Base-by-base conservation (phyloP, 1,284 basidiomycete genomes). In the Ceratobasidium sp. region DNA sequence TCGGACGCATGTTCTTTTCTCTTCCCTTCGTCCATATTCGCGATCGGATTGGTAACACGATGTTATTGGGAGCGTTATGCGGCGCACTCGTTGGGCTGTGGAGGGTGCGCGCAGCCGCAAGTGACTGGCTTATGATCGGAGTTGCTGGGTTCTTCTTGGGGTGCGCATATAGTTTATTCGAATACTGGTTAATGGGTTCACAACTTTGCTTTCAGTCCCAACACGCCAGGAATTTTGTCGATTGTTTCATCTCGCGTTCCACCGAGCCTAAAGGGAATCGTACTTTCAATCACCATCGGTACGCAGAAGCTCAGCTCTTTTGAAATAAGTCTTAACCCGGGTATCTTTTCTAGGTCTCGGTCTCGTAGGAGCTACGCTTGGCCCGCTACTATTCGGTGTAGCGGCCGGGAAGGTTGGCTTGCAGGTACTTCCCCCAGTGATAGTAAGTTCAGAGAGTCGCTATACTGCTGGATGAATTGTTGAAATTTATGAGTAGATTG, bases 91-190 rank as follows among this genome's bases (percentile, higher is more conserved):
- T 23, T 18, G 32, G 54, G 23, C 50, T 67, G 26, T 67, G 64
- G 64, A 50, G 21, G 14, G 49, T 67, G 32, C 35, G 46, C 32
- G 38, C 64, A 5, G 21, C 64, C 1, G 30, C 50, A 21, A 43
- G 35, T 11, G 32, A 67, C 44, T 67, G 64, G 64, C 8, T 55
- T 26, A 43, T 47, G 38, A 44, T 67, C 55, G 64, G 14, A 1
- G 47, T 67, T 32, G 64, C 64, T 2, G 64, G 64, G 8, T 67
- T 67, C 50, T 67, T 67, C 52, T 41, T 67, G 5, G 64, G 64
- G 64, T 67, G 44, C 26, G 49, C 21, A 41, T 67, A 55, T 67
- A 50, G 50, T 28, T n/a, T 30, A 6, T 23, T 41, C n/a, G 21
- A 38, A 43, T 44, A n/a, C 18, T 38, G n/a, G 30, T 18, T 28